Base-by-base conservation (phyloP, 225 moss, liverwort and hornwort genomes). In the Marchantia paleacea region DNA sequence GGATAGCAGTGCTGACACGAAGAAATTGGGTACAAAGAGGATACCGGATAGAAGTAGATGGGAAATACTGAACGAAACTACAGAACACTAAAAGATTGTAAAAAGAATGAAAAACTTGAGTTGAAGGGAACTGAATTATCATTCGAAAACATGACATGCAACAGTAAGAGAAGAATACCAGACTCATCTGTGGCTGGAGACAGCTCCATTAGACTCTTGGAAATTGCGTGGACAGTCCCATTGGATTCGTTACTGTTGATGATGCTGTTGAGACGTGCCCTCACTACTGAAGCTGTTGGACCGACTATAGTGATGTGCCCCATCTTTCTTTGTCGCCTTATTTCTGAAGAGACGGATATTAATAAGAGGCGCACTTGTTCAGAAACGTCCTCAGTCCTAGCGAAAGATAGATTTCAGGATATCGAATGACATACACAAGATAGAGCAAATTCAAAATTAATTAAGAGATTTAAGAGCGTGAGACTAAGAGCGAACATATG, bases 251-350 rank as follows among this genome's bases (percentile, higher is more conserved):
- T 57, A 30, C 86, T 85, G 39, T 88, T 83, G 64, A 86, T 79
- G 14, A 97, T 92, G 77, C 83, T 84, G 71, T 90, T 84, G 82
- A 97, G 92, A 58, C 89, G 88, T 65, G 89, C 51, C 77, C 86
- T 90, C 50, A 92, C 83, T 8, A 83, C 24, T 4, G 92, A 88
- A 62, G 85, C 80, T 51, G 85, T 88, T 29, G 92, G 81, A 25
- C 97, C 97, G 3, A 95, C 92, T 0, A 97, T 88, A 12, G 94
- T 97, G 11, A 95, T 88, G 79, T 97, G 95, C 3, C 97, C 95
- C 95, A 97, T 97, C 86, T 97, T 97, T 26, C 95, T 80, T 68
- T 97, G 97, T 67, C 87, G 88, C 16, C 95, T 85, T 82, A 97
- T 97, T 83, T 95, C 97, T 89, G 77, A 69, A 78, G 0, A 26